These are phyloP conservation scores for Coemansia sp. DNA, from an alignment of 192 early-diverging fungal species.

Conservation along the genomic window DNA sequence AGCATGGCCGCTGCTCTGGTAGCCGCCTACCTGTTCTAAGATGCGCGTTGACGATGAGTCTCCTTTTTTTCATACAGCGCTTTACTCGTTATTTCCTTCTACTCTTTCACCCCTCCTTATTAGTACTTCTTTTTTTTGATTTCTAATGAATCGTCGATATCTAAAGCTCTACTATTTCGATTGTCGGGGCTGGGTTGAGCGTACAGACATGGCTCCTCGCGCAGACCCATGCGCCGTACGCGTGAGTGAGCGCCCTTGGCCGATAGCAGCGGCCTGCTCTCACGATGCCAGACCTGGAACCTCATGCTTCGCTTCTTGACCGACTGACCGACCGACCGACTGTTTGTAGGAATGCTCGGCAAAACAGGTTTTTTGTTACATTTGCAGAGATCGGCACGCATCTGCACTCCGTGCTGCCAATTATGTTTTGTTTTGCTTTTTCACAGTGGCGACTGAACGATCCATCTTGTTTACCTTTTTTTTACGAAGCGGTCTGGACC, in stretches of 20 bases:
- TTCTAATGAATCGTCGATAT: not conserved
- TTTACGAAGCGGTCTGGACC: constrained; percentile 1
- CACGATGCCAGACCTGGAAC: too few relatives aligned
- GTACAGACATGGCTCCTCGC: too few relatives aligned
- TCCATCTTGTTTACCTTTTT: not conserved
- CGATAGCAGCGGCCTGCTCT: too few relatives aligned
- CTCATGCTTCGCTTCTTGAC: too few relatives aligned
- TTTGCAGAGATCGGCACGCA: not conserved
- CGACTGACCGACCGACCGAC: too few relatives aligned
- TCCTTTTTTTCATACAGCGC: not conserved
- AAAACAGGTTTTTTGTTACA: not conserved
- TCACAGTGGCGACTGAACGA: too few relatives aligned
- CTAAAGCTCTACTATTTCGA: too few relatives aligned
- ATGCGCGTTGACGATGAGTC: not conserved
- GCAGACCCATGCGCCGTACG: too few relatives aligned
- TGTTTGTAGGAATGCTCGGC: not conserved
- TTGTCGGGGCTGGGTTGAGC: too few relatives aligned
- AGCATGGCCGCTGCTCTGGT: constrained; percentile 30
- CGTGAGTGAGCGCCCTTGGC: too few relatives aligned
- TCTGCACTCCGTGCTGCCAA: too few relatives aligned
- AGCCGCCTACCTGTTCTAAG: constrained; percentile 32
- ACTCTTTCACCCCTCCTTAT: not conserved
- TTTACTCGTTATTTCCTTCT: not conserved
- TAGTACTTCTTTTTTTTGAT: not conserved
- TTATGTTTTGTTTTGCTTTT: too few relatives aligned